A percentile compares a stretch with the other conserved stretches of the same genome.
These are phyloP conservation scores for Blastocladiella emersonii DNA, from an alignment of 371 early-diverging fungal species.

Conservation along the genomic window DNA sequence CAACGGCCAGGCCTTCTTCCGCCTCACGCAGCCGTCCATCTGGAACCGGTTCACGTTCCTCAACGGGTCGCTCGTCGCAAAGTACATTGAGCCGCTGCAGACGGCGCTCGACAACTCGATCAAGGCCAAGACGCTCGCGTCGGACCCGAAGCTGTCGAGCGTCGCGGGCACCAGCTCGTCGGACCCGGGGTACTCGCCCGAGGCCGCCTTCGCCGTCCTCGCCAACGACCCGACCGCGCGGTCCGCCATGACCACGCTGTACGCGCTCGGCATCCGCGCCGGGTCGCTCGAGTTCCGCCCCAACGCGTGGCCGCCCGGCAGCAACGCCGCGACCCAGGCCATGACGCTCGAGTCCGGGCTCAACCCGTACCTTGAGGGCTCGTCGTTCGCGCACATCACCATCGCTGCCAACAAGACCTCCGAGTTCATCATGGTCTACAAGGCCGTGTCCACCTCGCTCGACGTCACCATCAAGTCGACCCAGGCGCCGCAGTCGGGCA, in stretches of 20 bases:
- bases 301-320: not conserved
- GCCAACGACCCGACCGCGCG: not conserved
- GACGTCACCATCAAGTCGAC: not conserved
- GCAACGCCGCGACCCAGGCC: not conserved
- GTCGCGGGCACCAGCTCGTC: not conserved
- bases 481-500: not conserved
- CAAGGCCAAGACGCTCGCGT: not conserved
- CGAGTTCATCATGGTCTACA: not conserved
- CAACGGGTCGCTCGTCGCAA: no score
- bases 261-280: not conserved
- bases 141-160: not conserved
- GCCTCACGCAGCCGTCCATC: not conserved
- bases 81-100: not conserved
- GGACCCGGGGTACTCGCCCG: not conserved
- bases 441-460: not conserved
- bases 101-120: not conserved
- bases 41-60: conserved; percentile 6
- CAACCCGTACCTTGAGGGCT: not conserved
- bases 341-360: not conserved
- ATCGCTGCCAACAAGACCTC: not conserved
- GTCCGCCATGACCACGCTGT: not conserved
- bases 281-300: not conserved
- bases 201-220: not conserved
- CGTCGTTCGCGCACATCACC: not conserved
- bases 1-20: not conserved